phyloP scores from a whole-genome alignment of 2,329 filamentous ascomycete genomes.

The Beauveria australis region DNA sequence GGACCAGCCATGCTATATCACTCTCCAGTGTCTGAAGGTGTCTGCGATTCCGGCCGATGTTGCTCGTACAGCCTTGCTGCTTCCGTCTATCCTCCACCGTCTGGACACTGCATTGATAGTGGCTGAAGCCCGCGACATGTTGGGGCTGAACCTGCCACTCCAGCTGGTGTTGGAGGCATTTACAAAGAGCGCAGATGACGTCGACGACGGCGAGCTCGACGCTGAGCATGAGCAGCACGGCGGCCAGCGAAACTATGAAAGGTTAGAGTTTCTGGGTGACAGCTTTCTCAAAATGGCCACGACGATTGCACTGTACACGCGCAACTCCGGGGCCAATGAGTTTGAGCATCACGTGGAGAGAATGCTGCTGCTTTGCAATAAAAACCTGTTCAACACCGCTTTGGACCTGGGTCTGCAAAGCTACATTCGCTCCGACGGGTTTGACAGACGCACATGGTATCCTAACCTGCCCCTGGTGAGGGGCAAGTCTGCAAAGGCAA shows the following conservation, averaged over 20 bases:
- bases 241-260: slow-evolving; percentile 72
- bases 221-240: slow-evolving; percentile 83
- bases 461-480: slow-evolving; percentile 66
- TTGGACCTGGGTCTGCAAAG: slow-evolving; percentile 56
- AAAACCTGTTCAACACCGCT: slow-evolving; percentile 76
- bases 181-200: slow-evolving; percentile 86
- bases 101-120: slow-evolving; percentile 76
- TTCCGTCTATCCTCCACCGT: slow-evolving; percentile 79
- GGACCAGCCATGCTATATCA: slow-evolving; percentile 50
- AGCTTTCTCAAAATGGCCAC: slow-evolving; percentile 94
- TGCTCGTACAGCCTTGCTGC: slow-evolving; percentile 64
- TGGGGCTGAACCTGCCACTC: slow-evolving; percentile 58
- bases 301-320: slow-evolving; percentile 75
- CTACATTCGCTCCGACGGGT: slow-evolving; percentile 75
- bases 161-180: slow-evolving; percentile 76
- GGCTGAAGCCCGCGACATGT: slow-evolving; percentile 59
- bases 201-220: slow-evolving; percentile 61
- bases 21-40: slow-evolving; percentile 67
- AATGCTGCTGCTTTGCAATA: slow-evolving; percentile 87
- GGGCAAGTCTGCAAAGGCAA: slow-evolving; percentile 52
- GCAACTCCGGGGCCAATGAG: slow-evolving; percentile 70
- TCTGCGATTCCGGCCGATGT: slow-evolving; percentile 65
- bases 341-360: slow-evolving; percentile 83
- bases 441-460: slow-evolving; percentile 83
- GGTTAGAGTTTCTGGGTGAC: slow-evolving; percentile 88